Percentiles rank a stretch among this genome's conserved stretches.
Conservation (phyloP, 1,284 basidiomycete species). For the Cutaneotrichosporon curvatum region DNA sequence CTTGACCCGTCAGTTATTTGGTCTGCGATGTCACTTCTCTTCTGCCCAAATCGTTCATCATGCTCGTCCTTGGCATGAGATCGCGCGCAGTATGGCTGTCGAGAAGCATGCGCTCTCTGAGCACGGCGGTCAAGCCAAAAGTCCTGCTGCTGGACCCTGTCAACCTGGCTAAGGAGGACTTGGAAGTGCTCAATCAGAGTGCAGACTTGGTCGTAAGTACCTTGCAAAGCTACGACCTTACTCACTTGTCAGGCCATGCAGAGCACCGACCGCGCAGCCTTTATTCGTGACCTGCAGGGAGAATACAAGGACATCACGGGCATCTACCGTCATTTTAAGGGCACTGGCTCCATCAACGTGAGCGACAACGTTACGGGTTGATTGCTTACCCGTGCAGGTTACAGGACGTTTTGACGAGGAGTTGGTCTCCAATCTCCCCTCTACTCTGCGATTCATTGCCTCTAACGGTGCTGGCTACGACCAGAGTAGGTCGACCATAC, state of each 20-base stretch:
- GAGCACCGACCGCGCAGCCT: slow-evolving; percentile 17
- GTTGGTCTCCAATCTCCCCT: slow-evolving; percentile 14
- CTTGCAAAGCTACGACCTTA: no score
- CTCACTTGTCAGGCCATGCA: slow-evolving; percentile 15
- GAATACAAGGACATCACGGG: slow-evolving; percentile 18
- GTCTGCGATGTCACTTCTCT: no score
- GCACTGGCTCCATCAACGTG: slow-evolving; percentile 22
- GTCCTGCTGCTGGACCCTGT: slow-evolving; percentile 24
- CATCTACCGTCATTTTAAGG: slow-evolving; percentile 30
- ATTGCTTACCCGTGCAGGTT: slow-evolving; percentile 9
- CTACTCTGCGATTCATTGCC: slow-evolving; percentile 17
- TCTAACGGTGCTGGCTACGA: slow-evolving; percentile 31
- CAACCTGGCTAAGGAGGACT: slow-evolving; percentile 22
- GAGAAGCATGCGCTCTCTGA: background rate
- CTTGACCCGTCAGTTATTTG: no score
- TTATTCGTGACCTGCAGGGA: slow-evolving; percentile 17
- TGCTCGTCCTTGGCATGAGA: no score
- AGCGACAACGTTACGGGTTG: background rate
- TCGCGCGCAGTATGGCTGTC: no score
- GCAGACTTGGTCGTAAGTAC: slow-evolving; percentile 21
- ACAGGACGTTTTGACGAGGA: slow-evolving; percentile 26
- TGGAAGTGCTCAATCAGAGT: slow-evolving; percentile 8
- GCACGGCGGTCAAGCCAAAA: slow-evolving; percentile 8
- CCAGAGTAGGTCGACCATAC: slow-evolving; percentile 22
- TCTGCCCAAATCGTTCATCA: no score